phyloP scores from a whole-genome alignment of 2,329 filamentous ascomycete genomes.

The Cadophora malorum region DNA sequence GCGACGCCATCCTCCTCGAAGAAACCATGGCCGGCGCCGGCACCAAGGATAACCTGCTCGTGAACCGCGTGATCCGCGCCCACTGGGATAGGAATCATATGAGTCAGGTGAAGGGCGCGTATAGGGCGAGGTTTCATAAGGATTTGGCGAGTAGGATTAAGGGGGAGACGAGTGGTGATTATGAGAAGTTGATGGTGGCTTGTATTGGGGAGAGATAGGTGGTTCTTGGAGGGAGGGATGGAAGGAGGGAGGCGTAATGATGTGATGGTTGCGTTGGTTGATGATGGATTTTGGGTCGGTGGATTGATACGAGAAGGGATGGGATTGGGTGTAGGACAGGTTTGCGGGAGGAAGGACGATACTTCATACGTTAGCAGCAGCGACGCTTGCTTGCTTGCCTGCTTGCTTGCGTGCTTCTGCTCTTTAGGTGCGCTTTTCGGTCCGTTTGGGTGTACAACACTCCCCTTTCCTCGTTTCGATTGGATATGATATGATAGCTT shows the following conservation, averaged over 20 bases:
- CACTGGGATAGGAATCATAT: slow-evolving; percentile 84
- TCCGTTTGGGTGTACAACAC: no score
- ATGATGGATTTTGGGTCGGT: no score
- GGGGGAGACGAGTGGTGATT: slow-evolving; percentile 86
- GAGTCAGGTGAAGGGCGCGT: slow-evolving; percentile 80
- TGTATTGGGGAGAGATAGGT: slow-evolving; percentile 20
- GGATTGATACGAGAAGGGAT: no score
- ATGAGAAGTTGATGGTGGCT: slow-evolving; percentile 76
- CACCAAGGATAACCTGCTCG: slow-evolving; percentile 83
- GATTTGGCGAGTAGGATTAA: slow-evolving; percentile 74
- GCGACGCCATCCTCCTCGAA: slow-evolving; percentile 83
- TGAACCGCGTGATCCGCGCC: slow-evolving; percentile 76
- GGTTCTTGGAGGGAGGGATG: neutral
- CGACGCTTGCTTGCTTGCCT: no score
- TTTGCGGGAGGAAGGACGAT: neutral
- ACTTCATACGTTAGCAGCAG: neutral
- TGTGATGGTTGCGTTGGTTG: no score
- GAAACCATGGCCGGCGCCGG: slow-evolving; percentile 85
- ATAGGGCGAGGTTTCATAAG: slow-evolving; percentile 71
- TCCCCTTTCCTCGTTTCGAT: no score
- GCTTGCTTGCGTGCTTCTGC: no score
- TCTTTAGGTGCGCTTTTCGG: no score
- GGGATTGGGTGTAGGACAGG: neutral
- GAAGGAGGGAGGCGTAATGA: no score
- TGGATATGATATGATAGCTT: no score